Evolutionary conservation across 1,139 yeast species (phyloP), one percentile per base, ranked within the genome.

Genomic region (Pichia sp.): DNA sequence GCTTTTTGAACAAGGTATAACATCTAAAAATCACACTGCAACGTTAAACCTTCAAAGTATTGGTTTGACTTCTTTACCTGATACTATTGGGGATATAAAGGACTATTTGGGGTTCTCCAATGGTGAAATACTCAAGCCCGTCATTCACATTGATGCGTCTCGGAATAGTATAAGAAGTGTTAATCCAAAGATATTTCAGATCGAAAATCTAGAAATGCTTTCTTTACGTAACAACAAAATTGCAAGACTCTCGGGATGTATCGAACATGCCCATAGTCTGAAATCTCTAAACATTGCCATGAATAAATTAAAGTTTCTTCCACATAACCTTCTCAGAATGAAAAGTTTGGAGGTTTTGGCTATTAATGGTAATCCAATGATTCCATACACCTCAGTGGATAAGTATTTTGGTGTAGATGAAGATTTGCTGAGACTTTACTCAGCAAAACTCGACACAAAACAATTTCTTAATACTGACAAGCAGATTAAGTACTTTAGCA

Each of bases 161-260:
- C 62, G 67, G 35, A 79, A 79, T 52, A 50, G 55, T n/a, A 47
- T 79, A n/a, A 54, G 62, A 16, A 54, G 60, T 2, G 51, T 79
- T n/a, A 69, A 74, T n/a, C 72, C 75, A 0, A 51, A 63, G 11
- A 41, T 78, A 15, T 76, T 77, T 45, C 63, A 65, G 34, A 64
- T 75, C 10, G 53, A 62, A 8, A 68, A 72, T 30, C 53, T 78
- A 13, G 63, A 69, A n/a, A 81, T 74, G 6, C 55, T 79, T 29
- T 64, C 74, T 2, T 55, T 79, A 36, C 61, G 84, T 29, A 65
- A 63, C 34, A 79, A 79, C 50, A 58, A 63, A 34, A 55, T 79
- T 25, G 60, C 59, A 19, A 55, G 61, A 29, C 51, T 79, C 6
- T 81, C 84, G 0, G 74, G 79, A 0, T 63, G 67, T 5, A 69